Evolutionary conservation across 495 filamentous ascomycete genomes (phyloP).

Genomic region (Aspergillus coremiiformis): DNA sequence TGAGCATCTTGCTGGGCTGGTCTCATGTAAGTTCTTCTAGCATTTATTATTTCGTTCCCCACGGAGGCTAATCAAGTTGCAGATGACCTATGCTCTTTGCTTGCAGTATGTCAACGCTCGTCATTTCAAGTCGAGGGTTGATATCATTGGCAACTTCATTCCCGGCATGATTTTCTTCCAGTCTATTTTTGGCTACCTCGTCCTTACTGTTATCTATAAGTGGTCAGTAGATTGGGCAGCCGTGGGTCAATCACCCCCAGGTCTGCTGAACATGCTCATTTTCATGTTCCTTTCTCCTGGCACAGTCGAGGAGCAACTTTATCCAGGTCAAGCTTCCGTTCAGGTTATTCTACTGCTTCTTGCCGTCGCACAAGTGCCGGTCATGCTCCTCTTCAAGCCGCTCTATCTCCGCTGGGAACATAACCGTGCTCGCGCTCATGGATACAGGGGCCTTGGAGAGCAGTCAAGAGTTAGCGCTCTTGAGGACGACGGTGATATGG

Average conservation of each 20-base stretch:
- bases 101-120: conserved; percentile 88
- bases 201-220: conserved; percentile 90
- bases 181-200: conserved; percentile 95
- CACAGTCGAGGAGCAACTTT: conserved; percentile 64
- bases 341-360: conserved; percentile 77
- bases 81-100: conserved; percentile 96
- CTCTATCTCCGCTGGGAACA: conserved; percentile 89
- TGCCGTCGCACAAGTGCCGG: conserved; percentile 77
- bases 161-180: conserved; percentile 99
- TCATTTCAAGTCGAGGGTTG: conserved; percentile 87
- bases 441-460: conserved; percentile 90
- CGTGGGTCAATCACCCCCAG: conserved; percentile 59
- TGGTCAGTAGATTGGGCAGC: conserved; percentile 86
- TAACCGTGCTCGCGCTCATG: conserved; percentile 75
- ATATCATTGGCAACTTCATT: conserved; percentile 94
- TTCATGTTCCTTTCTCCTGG: conserved; percentile 97
- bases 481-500: conserved; percentile 62
- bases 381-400: conserved; percentile 91
- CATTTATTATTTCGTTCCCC: not conserved
- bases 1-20: conserved; percentile 94
- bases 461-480: conserved; percentile 78
- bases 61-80: conserved; percentile 7
- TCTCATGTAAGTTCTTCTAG: conserved; percentile 53
- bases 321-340: conserved; percentile 62
- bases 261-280: conserved; percentile 96